Conservation (phyloP, 768 basidiomycete species). For the Baorangia bicolor region DNA sequence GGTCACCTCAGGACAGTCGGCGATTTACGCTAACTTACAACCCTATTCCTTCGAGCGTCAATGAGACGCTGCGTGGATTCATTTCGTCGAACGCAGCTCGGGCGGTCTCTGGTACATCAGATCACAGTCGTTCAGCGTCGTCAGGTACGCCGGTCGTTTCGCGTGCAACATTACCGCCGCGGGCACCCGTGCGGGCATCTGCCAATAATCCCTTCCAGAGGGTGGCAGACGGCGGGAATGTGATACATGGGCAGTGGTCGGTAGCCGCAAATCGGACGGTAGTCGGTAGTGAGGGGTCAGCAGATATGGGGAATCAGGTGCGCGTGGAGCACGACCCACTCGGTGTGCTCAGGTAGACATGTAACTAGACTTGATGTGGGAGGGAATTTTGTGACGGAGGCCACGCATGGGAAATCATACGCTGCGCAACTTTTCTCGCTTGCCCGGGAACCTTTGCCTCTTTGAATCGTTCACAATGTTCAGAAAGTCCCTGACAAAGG, state of each 20-base stretch:
- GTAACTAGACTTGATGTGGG: not conserved
- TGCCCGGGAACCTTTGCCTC: no score
- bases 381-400: conserved; percentile 7
- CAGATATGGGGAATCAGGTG: conserved; percentile 11
- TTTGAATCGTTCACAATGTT: conserved; percentile 63
- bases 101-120: not conserved
- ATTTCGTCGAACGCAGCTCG: conserved; percentile 16
- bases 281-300: not conserved
- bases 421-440: conserved; percentile 10
- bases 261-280: not conserved
- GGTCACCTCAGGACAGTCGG: conserved; percentile 16
- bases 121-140: conserved; percentile 20
- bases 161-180: conserved; percentile 16
- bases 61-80: conserved; percentile 23
- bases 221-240: conserved; percentile 10
- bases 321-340: conserved; percentile 29
- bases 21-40: conserved; percentile 12
- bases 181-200: conserved; percentile 26
- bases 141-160: conserved; percentile 4
- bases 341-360: conserved; percentile 27
- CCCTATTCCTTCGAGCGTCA: conserved; percentile 15
- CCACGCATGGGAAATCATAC: conserved; percentile 23
- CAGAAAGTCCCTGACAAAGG: conserved; percentile 54
- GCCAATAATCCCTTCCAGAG: conserved; percentile 33
- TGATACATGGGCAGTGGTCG: conserved; percentile 2